Evolutionary conservation across 805 yeast species (phyloP), one percentile per base, ranked within the genome.

Genomic region (Saccharomyces paradoxus): DNA sequence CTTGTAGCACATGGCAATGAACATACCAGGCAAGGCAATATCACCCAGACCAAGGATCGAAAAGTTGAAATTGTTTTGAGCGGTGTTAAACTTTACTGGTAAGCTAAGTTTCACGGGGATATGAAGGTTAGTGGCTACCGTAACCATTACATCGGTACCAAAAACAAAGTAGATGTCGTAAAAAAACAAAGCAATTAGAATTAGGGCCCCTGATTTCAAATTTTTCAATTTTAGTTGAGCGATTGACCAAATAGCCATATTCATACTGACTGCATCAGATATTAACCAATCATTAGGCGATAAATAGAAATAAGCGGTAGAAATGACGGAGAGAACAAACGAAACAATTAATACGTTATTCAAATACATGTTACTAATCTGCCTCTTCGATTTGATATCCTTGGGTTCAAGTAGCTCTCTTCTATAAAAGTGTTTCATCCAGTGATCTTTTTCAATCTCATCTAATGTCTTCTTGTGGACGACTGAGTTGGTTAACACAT

Each of bases 101-200:
- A 69, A 22, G 31, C 55, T 50, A 2, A 67, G 46, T 51, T 67
- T 63, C 10, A 63, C 54, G 0, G 89, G 89, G n/a, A 80, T 71
- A 3, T 81, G 79, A 24, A 84, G 60, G 22, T 52, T 57, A 2
- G 76, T 74, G 6, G 89, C 89, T 21, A 84, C 89, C 1, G 80
- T 73, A 41, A 76, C 71, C 90, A 85, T 85, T 4, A 82, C 72
- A 32, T 77, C 74, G 0, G 87, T 76, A 4, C 77, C 80, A 66
- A 83, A 86, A 1, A 85, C 90, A 69, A 85, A 85, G 64, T 77
- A 83, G 46, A 82, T 74, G 63, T 85, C 90, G 65, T 84, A 85
- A 46, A 79, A 58, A 60, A 84, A 82, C 47, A 85, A 74, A 2
- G 78, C 78, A 2, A 60, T 55, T 26, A 85, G 68, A 32, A 83